Conservation (phyloP, 768 basidiomycete species). For the Phanerodontia chrysosporium region DNA sequence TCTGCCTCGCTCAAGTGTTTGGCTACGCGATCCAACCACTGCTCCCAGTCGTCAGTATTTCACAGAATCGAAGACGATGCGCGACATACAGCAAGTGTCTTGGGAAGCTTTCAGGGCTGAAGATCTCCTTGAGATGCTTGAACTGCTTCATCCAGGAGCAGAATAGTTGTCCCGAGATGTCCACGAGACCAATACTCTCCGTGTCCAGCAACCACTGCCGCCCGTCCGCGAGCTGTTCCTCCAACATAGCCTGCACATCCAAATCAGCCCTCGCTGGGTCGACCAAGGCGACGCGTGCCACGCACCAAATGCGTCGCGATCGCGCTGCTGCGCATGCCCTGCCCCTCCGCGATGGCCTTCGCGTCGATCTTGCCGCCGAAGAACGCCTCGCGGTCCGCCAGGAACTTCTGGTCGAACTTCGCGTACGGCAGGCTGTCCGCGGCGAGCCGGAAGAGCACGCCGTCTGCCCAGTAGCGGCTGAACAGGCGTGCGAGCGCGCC, state of each 20-base stretch:
- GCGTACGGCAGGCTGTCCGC: constrained; percentile 44
- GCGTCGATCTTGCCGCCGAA: constrained; percentile 35
- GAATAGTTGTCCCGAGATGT: constrained; percentile 48
- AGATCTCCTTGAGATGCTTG: constrained; percentile 31
- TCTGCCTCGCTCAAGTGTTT: constrained; percentile 30
- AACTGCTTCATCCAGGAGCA: constrained; percentile 42
- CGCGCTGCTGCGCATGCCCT: constrained; percentile 31
- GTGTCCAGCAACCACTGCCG: constrained; percentile 59
- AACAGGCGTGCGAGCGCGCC: constrained; percentile 47
- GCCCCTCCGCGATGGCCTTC: constrained; percentile 29
- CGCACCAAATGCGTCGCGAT: constrained; percentile 46
- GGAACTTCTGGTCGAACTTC: constrained; percentile 39
- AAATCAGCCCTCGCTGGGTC: neutral
- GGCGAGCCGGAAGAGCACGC: constrained; percentile 38
- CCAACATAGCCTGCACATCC: constrained; percentile 27
- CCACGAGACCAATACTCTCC: constrained; percentile 45
- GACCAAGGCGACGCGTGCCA: neutral
- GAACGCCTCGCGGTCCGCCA: constrained; percentile 38
- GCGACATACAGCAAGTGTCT: constrained; percentile 35
- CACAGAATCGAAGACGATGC: neutral
- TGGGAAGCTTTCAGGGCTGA: constrained; percentile 37
- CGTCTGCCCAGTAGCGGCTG: constrained; percentile 42
- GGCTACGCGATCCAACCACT: constrained; percentile 48
- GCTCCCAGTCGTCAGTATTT: neutral
- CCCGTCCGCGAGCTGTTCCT: constrained; percentile 45